Percentiles rank a stretch among this genome's conserved stretches.
phyloP scores from a whole-genome alignment of 352 stramenopile genomes.

The Globisporangium abappressorium region DNA sequence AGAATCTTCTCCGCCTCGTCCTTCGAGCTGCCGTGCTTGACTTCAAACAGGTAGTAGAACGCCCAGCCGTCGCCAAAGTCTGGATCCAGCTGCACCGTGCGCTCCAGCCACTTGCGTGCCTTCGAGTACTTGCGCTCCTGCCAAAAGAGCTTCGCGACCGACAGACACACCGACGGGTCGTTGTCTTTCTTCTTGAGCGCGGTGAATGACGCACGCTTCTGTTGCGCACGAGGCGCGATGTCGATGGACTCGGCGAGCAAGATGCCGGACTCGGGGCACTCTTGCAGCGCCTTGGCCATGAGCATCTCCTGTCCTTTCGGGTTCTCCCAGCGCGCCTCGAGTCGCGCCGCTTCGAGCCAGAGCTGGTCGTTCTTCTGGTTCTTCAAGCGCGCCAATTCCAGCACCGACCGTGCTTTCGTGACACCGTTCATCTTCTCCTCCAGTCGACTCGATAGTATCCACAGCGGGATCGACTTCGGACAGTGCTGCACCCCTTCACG shows the following conservation, averaged over 20 bases:
- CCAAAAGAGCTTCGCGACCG: conserved; percentile 97
- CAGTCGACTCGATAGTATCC: conserved; percentile 91
- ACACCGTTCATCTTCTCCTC: conserved; percentile 91
- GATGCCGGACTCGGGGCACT: conserved; percentile 94
- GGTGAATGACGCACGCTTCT: conserved; percentile 95
- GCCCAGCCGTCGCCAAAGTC: conserved; percentile 98
- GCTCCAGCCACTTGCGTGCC: conserved; percentile 97
- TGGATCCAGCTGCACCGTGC: conserved; percentile 93
- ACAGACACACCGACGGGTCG: conserved; percentile 94
- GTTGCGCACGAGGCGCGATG: conserved; percentile 91
- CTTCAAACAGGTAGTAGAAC: conserved; percentile 97
- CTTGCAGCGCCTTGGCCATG: conserved; percentile 96
- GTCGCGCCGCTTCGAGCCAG: conserved; percentile 95
- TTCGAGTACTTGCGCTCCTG: conserved; percentile 94
- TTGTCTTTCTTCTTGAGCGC: conserved; percentile 98
- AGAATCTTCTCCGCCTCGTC: conserved; percentile 84
- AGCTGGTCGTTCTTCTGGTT: conserved; percentile 93
- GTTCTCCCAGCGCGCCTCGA: conserved; percentile 93
- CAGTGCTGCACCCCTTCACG: conserved; percentile 91
- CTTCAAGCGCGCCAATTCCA: conserved; percentile 96
- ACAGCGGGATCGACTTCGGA: conserved; percentile 92
- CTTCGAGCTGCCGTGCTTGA: conserved; percentile 79
- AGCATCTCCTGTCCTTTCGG: conserved; percentile 94
- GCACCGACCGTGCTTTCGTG: conserved; percentile 95
- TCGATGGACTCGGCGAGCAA: conserved; percentile 96